Evolutionary conservation across 78 protist species (phyloP).

Genomic region (Bigelowiella natans): DNA sequence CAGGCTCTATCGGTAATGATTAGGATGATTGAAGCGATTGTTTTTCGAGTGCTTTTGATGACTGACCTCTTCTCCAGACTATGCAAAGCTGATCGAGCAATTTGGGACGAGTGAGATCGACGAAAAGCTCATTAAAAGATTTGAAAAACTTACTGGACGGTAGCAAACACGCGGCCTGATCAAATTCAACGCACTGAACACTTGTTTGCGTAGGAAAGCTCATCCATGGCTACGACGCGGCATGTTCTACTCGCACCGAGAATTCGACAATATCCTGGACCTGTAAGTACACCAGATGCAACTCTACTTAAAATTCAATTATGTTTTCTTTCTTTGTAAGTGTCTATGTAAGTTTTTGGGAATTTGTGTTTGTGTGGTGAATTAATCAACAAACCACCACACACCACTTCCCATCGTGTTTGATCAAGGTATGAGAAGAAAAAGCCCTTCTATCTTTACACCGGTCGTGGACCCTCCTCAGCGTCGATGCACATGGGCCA

Average conservation of each 20-base stretch:
- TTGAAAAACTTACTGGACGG: slow-evolving; percentile 13
- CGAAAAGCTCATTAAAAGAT: neutral
- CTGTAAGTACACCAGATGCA: too few relatives aligned
- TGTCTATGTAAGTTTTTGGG: too few relatives aligned
- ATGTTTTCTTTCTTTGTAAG: too few relatives aligned
- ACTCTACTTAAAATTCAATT: too few relatives aligned
- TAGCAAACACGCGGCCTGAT: neutral
- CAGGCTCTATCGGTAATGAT: neutral
- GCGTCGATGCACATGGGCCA: slow-evolving; percentile 95
- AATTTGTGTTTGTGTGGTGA: too few relatives aligned
- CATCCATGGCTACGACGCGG: slow-evolving; percentile 15
- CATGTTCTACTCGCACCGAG: slow-evolving; percentile 39
- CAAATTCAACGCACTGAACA: neutral
- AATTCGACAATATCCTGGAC: slow-evolving; percentile 18
- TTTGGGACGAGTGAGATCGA: slow-evolving; percentile 12
- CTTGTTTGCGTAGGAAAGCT: neutral
- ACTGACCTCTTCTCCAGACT: neutral
- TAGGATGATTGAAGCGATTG: neutral
- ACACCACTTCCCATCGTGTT: too few relatives aligned
- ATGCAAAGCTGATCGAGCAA: slow-evolving; percentile 12
- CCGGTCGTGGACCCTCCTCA: slow-evolving; percentile 95
- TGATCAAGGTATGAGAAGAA: slow-evolving; percentile 67
- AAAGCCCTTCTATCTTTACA: slow-evolving; percentile 89
- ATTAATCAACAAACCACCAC: too few relatives aligned
- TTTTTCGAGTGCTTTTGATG: neutral